A percentile compares a stretch with the other conserved stretches of the same genome.
These are phyloP conservation scores for Claviceps monticola DNA, from an alignment of 2,329 filamentous ascomycete species.

Conservation along the genomic window DNA sequence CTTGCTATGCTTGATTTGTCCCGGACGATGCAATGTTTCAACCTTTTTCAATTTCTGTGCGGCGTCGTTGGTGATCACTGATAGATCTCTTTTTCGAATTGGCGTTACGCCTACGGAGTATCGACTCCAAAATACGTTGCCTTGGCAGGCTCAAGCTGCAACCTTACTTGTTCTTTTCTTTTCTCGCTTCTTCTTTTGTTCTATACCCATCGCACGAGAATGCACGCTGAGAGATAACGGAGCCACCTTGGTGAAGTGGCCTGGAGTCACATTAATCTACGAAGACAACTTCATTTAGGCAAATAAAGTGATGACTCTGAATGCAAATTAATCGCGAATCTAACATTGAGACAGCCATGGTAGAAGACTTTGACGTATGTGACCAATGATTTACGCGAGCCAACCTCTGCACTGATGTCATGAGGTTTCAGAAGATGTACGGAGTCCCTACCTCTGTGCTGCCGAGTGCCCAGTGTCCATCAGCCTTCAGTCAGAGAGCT, in stretches of 20 bases:
- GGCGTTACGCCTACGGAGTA: neutral
- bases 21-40: neutral
- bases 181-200: neutral
- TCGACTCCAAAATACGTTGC: neutral
- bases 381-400: too few species aligned
- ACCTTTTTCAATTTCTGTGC: constrained; percentile 3
- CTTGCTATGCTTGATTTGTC: neutral
- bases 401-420: too few species aligned
- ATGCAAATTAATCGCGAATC: too few species aligned
- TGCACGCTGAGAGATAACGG: neutral
- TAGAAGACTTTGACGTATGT: too few species aligned
- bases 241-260: neutral
- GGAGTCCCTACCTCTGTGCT: too few species aligned
- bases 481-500: too few species aligned
- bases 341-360: too few species aligned
- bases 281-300: neutral
- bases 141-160: neutral
- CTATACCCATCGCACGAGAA: neutral
- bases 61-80: constrained; percentile 2
- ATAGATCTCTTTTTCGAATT: neutral
- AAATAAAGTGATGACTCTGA: too few species aligned
- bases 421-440: too few species aligned
- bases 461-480: too few species aligned
- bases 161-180: neutral
- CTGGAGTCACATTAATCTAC: neutral